Base-by-base conservation (phyloP, 495 filamentous ascomycete species). In the Achaetomiella virescens region DNA sequence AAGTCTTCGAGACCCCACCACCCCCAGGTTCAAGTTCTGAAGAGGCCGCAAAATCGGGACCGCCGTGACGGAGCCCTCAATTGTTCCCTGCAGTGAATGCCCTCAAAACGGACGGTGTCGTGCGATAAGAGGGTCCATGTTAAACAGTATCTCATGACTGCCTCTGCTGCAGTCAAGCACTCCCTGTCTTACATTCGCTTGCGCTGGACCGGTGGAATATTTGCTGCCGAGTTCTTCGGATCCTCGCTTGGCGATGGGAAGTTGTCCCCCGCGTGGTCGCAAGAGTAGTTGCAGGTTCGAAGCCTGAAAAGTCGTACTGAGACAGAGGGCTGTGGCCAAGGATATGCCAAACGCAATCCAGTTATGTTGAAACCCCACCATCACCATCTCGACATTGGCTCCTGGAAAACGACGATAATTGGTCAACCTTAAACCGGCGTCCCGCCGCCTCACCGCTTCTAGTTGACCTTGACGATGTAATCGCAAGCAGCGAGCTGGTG, bases 401-500 rank as follows among this genome's bases (percentile, higher is more conserved):
- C 2, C 0, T n/a, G 5, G 17, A 36, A n/a, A 2, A n/a, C 31
- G 27, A 20, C 14, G 49, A 42, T 29, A 29, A 18, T 20, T 52
- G 25, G 11, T 15, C 17, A 1, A 22, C 38, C 49, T 33, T 29
- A 25, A 21, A 31, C 10, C 29, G 40, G 51, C 29, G 18, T 8
- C 11, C 38, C 35, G 49, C 49, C 44, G 40, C 40, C 29, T 53
- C 51, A 53, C 51, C 51, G 51, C 51, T 29, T 53, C 51, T 5
- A 5, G 46, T 7, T 4, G 46, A 33, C 44, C 20, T 49, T 49
- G 27, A 31, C 5, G 27, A 31, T 31, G 27, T 4, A 31, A 9
- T 5, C 12, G 3, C 47, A 49, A 24, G 47, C 18, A 49, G 6
- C 8, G 18, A 31, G 9, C 9, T 5, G 4, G 27, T 31, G 27